Conservation (phyloP, 106 monocot species). For the Dendrobium chrysotoxum region DNA sequence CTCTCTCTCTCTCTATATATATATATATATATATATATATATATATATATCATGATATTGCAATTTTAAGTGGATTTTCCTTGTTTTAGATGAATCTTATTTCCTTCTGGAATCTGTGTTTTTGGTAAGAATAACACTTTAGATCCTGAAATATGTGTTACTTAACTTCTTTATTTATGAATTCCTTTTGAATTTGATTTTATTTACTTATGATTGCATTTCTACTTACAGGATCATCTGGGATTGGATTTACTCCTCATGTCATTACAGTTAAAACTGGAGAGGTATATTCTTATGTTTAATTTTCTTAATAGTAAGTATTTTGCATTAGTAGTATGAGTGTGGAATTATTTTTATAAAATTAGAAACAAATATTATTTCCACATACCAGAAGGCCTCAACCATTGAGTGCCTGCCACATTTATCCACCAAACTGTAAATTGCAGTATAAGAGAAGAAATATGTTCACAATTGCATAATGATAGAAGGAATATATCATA, state of each 20-base stretch:
- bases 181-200: background rate
- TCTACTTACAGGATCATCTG: slow-evolving; percentile 46
- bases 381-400: background rate
- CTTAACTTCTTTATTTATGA: too few relatives aligned
- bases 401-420: background rate
- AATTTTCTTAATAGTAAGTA: background rate
- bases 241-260: slow-evolving; percentile 71
- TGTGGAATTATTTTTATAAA: background rate
- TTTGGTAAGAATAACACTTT: too few relatives aligned
- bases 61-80: too few relatives aligned
- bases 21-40: too few relatives aligned
- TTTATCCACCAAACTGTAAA: background rate
- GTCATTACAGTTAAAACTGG: slow-evolving; percentile 72
- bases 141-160: too few relatives aligned
- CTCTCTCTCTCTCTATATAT: too few relatives aligned
- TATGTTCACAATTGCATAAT: too few relatives aligned
- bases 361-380: background rate
- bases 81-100: too few relatives aligned
- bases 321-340: background rate
- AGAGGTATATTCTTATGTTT: slow-evolving; percentile 35
- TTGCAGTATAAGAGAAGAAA: background rate
- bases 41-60: too few relatives aligned
- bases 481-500: too few relatives aligned
- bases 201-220: background rate
- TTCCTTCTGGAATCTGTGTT: too few relatives aligned